Evolutionary conservation across 2,329 filamentous ascomycete species (phyloP), one percentile per base, ranked within the genome.

Genomic region (Fusarium clavum): DNA sequence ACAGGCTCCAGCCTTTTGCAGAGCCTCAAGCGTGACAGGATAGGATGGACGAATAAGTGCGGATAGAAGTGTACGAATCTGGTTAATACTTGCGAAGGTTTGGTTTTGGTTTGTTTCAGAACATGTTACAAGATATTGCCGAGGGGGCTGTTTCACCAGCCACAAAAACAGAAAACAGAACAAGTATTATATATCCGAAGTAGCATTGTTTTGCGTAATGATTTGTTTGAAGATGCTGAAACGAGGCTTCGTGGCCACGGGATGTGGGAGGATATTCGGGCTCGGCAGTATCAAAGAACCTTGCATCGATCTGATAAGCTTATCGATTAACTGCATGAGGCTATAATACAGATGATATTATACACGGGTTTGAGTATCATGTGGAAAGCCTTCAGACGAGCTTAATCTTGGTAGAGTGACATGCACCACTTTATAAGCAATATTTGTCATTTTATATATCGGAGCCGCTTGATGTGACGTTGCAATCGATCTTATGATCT

Each of bases 41-140:
- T 47, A 47, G 41, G 41, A 20, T 20, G 24, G 11, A 49, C 29
- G 47, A 49, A 25, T 49, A 16, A 20, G 22, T 8, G 11, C 22
- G 48, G 48, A 38, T 27, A 20, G 8, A 16, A 24, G 8, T 13
- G 8, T 8, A 38, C 48, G 22, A 25, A 38, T 27, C 1, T 8
- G 30, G 48, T 32, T 14, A 51, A 51, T 38, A 38, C 20, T 38
- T 24, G 48, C 48, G 48, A 51, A 24, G 27, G 16, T n/a, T 18
- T 25, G 14, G 24, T 25, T 20, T 43, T 38, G 34, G 47, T 64
- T n/a, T 52, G 62, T 65, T 65, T 65, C 62, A 65, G 27, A 22
- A 20, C 40, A 52, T 34, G 41, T 51, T 32, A 38, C 30, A 24
- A 24, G 24, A 38, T 38, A 46, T 34, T n/a, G 41, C 38, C 55